Evolutionary conservation across 192 early-diverging fungal genomes (phyloP).

Genomic region (Geranomyces variabilis): DNA sequence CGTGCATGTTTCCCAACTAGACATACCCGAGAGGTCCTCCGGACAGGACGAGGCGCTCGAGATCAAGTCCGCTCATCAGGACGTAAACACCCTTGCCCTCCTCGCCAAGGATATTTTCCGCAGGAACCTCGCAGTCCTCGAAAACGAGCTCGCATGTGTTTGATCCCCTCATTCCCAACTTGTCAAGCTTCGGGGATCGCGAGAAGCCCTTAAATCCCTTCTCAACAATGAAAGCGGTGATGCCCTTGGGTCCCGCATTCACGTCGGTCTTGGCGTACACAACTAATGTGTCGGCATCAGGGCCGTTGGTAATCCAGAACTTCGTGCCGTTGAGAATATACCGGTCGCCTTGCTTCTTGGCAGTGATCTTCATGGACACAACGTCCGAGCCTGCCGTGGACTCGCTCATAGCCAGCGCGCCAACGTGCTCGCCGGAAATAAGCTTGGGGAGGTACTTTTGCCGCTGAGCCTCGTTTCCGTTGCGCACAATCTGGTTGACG

Average conservation of each 20-base stretch:
- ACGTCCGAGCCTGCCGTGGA: conserved; percentile 89
- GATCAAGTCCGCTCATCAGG: conserved; percentile 91
- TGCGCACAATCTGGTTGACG: conserved; percentile 93
- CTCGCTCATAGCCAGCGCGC: conserved; percentile 95
- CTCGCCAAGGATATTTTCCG: conserved; percentile 82
- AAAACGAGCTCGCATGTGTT: conserved; percentile 96
- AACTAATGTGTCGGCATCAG: conserved; percentile 85
- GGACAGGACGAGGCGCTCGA: conserved; percentile 86
- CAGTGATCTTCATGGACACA: conserved; percentile 83
- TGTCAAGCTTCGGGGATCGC: conserved; percentile 86
- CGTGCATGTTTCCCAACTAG: too few species aligned
- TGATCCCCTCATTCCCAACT: conserved; percentile 94
- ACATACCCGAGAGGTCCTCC: conserved; percentile 84
- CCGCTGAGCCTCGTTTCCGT: conserved; percentile 86
- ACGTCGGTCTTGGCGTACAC: conserved; percentile 90
- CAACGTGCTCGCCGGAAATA: conserved; percentile 85
- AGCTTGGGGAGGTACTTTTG: conserved; percentile 88
- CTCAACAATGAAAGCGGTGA: conserved; percentile 95
- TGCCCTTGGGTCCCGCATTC: conserved; percentile 79
- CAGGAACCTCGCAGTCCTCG: conserved; percentile 89
- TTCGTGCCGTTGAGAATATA: conserved; percentile 88
- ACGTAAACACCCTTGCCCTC: conserved; percentile 92
- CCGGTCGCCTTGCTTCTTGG: conserved; percentile 77
- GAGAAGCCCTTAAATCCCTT: conserved; percentile 86
- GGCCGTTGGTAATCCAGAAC: conserved; percentile 97